Conservation (phyloP, 257 asterid genomes). For the Solanum rostratum region DNA sequence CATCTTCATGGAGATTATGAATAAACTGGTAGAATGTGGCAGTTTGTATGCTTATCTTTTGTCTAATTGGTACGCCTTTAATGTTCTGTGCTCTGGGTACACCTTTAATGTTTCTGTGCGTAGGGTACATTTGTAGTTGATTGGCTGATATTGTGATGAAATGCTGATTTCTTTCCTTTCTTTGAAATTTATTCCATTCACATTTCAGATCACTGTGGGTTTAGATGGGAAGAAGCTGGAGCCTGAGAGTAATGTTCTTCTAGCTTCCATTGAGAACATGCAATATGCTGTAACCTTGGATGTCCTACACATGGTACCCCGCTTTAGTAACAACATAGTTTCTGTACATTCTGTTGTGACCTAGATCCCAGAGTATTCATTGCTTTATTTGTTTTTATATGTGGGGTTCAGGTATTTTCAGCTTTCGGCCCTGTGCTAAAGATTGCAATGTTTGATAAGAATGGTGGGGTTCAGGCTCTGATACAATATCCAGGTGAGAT, state of each 20-base stretch:
- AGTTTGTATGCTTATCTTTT: background rate
- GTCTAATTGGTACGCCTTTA: background rate
- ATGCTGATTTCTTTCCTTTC: background rate
- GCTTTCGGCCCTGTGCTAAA: constrained; percentile 74
- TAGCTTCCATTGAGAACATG: constrained; percentile 97
- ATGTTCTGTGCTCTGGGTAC: background rate
- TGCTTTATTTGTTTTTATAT: background rate
- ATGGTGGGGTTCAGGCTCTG: constrained; percentile 84
- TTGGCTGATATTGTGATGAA: background rate
- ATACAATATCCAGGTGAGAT: constrained; percentile 75
- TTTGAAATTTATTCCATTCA: background rate
- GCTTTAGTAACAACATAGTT: constrained; percentile 8
- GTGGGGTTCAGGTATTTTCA: constrained; percentile 46
- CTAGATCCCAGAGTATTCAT: background rate
- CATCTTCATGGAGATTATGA: background rate
- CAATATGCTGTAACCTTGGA: constrained; percentile 95
- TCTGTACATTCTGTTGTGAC: background rate
- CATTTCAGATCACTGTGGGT: constrained; percentile 67
- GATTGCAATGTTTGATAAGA: constrained; percentile 91
- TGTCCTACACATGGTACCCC: constrained; percentile 61
- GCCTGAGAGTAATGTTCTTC: constrained; percentile 94
- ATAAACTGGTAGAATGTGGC: background rate
- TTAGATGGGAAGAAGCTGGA: constrained; percentile 81
- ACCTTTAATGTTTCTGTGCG: background rate
- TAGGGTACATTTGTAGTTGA: background rate